Conservation (phyloP, 78 protist genomes). For the Cyanophora paradoxa region DNA sequence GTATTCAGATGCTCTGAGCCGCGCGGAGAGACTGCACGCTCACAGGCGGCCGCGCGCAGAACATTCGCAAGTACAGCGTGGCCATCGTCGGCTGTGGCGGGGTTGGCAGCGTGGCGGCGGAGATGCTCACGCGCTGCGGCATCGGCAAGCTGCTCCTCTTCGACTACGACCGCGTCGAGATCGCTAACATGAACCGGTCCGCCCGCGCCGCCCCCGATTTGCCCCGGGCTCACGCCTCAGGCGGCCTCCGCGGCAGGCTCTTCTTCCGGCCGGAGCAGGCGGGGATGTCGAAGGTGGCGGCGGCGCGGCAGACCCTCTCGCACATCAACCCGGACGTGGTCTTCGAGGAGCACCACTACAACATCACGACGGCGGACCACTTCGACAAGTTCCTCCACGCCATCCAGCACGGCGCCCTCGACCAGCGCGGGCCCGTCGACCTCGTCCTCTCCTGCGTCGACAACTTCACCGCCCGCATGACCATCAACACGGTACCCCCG, state of each 20-base stretch:
- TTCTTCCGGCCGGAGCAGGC: constrained; percentile 90
- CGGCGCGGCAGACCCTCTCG: constrained; percentile 63
- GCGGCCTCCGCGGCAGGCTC: constrained; percentile 16
- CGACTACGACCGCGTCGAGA: constrained; percentile 94
- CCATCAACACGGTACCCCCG: constrained; percentile 39
- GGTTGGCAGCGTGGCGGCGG: constrained; percentile 90
- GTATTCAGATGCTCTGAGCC: background rate
- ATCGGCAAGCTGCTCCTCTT: constrained; percentile 90
- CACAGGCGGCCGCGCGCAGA: too few species aligned
- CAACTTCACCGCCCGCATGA: constrained; percentile 84
- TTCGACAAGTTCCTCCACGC: constrained; percentile 58
- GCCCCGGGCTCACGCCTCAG: background rate
- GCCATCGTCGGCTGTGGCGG: constrained; percentile 90
- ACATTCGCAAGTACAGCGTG: constrained; percentile 46
- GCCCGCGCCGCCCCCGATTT: too few species aligned
- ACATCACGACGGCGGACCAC: constrained; percentile 82
- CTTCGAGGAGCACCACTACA: constrained; percentile 57
- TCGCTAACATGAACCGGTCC: constrained; percentile 93
- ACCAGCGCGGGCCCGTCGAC: constrained; percentile 41
- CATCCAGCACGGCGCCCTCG: constrained; percentile 56
- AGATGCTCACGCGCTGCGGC: constrained; percentile 96
- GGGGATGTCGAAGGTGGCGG: constrained; percentile 66
- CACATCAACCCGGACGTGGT: constrained; percentile 90
- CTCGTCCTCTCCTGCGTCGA: constrained; percentile 93
- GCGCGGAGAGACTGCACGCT: background rate